phyloP scores from a whole-genome alignment of 2,329 filamentous ascomycete species.

The Colletotrichum chrysophilum region DNA sequence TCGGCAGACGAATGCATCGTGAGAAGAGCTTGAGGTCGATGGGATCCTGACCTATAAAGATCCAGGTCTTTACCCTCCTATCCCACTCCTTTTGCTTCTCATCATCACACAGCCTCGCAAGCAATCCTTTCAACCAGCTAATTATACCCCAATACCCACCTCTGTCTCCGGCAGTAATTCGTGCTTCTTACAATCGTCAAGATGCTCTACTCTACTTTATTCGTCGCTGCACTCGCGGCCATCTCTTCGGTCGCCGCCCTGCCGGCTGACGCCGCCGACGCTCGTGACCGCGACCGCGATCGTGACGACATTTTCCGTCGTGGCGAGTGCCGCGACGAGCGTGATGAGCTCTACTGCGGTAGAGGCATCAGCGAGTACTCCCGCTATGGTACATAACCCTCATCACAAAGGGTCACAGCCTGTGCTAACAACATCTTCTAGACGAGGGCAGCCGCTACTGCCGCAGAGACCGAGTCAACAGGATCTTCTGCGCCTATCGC shows the following conservation, averaged over 20 bases:
- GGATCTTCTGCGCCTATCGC: conserved; percentile 15
- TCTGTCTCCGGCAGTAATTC: background rate
- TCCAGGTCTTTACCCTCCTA: background rate
- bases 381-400: background rate
- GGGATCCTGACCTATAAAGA: background rate
- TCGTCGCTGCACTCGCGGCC: conserved; percentile 7
- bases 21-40: background rate
- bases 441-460: conserved; percentile 8
- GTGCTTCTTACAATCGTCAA: background rate
- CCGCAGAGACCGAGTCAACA: background rate
- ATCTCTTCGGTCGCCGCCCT: conserved; percentile 8
- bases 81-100: background rate
- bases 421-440: background rate
- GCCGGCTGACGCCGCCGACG: background rate
- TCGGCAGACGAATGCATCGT: background rate
- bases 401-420: too few relatives aligned
- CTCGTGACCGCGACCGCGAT: background rate
- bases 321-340: background rate
- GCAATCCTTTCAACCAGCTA: conserved; percentile 2
- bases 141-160: background rate
- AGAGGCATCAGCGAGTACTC: conserved; percentile 6
- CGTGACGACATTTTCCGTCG: background rate
- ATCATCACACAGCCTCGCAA: conserved; percentile 2
- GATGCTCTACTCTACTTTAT: conserved; percentile 9
- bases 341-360: conserved; percentile 15